phyloP scores from a whole-genome alignment of 345 rosid genomes.

The Boechera stricta region DNA sequence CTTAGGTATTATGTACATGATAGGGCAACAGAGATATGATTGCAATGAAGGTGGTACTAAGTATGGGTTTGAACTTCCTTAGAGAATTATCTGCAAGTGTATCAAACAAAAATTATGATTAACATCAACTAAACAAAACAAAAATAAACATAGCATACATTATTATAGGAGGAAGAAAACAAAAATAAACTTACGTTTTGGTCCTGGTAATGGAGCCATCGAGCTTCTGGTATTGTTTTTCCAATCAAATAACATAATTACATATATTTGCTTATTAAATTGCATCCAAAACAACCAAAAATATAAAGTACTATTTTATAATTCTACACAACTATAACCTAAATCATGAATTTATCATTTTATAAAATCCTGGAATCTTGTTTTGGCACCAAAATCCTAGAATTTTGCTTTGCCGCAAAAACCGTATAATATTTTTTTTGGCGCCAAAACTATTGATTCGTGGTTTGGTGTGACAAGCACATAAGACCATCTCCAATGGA shows the following conservation, averaged over 20 bases:
- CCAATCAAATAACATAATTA: neutral
- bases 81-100: conserved; percentile 18
- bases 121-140: neutral
- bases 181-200: conserved; percentile 4
- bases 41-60: conserved; percentile 23
- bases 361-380: too few species aligned
- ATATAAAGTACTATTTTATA: neutral
- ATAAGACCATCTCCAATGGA: too few species aligned
- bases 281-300: neutral
- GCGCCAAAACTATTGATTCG: too few species aligned
- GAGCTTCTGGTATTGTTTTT: conserved; percentile 6
- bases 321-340: neutral
- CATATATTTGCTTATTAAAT: neutral
- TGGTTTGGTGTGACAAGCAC: too few species aligned
- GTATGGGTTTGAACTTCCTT: conserved; percentile 31
- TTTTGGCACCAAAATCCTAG: too few species aligned
- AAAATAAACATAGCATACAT: conserved; percentile 4
- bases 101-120: conserved; percentile 1
- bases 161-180: neutral
- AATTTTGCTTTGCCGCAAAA: too few species aligned
- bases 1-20: conserved; percentile 5
- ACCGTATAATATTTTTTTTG: too few species aligned
- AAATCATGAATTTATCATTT: neutral
- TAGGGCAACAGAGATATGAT: neutral
- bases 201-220: neutral